phyloP scores from a whole-genome alignment of 495 filamentous ascomycete species.

The Ascobolus immersus region DNA sequence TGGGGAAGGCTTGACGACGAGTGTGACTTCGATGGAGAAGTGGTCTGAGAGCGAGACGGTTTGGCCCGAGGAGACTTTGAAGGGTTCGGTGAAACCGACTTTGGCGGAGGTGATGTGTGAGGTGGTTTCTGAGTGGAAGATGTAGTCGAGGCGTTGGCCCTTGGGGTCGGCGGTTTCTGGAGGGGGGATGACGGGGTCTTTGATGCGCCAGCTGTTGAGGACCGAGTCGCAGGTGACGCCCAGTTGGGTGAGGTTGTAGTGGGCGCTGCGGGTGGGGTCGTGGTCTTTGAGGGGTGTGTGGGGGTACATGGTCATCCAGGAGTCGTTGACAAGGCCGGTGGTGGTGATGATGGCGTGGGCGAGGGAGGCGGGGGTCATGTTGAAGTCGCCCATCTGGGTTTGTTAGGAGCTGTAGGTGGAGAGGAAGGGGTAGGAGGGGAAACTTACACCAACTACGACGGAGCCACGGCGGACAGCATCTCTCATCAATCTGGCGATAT shows the following conservation, averaged over 20 bases:
- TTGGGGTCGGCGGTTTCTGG: slow-evolving; percentile 36
- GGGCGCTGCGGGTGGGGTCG: no score
- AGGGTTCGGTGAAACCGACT: slow-evolving; percentile 50
- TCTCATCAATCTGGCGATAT: slow-evolving; percentile 74
- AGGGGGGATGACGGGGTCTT: slow-evolving; percentile 28
- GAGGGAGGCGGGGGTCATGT: slow-evolving; percentile 70
- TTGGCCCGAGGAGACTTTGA: slow-evolving; percentile 38
- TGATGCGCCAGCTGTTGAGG: slow-evolving; percentile 80
- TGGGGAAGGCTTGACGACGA: slow-evolving; percentile 17
- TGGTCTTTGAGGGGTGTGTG: slow-evolving; percentile 9
- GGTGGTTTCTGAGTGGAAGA: slow-evolving; percentile 30
- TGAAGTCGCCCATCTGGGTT: slow-evolving; percentile 57
- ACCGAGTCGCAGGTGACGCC: slow-evolving; percentile 68
- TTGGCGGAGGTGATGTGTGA: slow-evolving; percentile 44
- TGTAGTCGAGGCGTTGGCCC: slow-evolving; percentile 83
- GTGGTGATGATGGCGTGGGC: slow-evolving; percentile 63
- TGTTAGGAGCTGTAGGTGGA: neutral
- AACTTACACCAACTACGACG: slow-evolving; percentile 36
- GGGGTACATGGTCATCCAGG: slow-evolving; percentile 30
- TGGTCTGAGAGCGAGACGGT: slow-evolving; percentile 77
- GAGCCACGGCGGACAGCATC: slow-evolving; percentile 64
- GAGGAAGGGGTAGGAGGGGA: no score
- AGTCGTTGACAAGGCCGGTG: slow-evolving; percentile 53
- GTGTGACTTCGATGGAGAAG: slow-evolving; percentile 54
- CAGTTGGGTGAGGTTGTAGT: slow-evolving; percentile 53